Evolutionary conservation across 2,329 filamentous ascomycete genomes (phyloP).

Genomic region (Chrysosporium queenslandicum): DNA sequence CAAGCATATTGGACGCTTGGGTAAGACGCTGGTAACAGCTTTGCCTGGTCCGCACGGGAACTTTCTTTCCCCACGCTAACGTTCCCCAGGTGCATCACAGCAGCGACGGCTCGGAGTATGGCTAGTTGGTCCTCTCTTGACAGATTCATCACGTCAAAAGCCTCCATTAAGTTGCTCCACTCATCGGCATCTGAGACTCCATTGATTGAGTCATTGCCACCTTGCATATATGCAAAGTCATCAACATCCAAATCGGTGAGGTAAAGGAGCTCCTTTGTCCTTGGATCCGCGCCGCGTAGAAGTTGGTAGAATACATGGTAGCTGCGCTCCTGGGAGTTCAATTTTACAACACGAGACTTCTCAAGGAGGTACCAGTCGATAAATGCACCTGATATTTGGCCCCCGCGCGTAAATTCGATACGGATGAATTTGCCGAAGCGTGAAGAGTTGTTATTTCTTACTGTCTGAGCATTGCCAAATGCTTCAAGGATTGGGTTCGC

Average conservation of each 20-base stretch:
- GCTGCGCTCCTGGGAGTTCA: slow-evolving; percentile 81
- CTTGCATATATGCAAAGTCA: slow-evolving; percentile 83
- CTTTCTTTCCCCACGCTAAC: slow-evolving; percentile 84
- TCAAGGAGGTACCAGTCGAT: slow-evolving; percentile 98
- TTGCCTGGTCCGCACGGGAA: slow-evolving; percentile 78
- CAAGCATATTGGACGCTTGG: slow-evolving; percentile 70
- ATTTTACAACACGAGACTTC: slow-evolving; percentile 89
- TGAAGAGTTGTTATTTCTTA: slow-evolving; percentile 96
- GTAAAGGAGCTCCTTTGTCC: slow-evolving; percentile 65
- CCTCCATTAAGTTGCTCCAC: slow-evolving; percentile 82
- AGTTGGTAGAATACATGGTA: slow-evolving; percentile 98
- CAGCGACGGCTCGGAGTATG: slow-evolving; percentile 79
- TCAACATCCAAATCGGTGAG: slow-evolving; percentile 65
- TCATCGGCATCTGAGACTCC: slow-evolving; percentile 86
- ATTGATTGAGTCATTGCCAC: slow-evolving; percentile 81
- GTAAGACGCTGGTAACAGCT: slow-evolving; percentile 64
- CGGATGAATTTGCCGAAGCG: slow-evolving; percentile 98
- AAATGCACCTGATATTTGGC: slow-evolving; percentile 87
- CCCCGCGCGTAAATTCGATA: slow-evolving; percentile 81
- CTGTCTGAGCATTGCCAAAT: slow-evolving; percentile 95
- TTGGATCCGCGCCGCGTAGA: slow-evolving; percentile 66
- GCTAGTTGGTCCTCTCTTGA: slow-evolving; percentile 70
- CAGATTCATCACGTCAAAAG: slow-evolving; percentile 91
- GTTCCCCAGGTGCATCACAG: slow-evolving; percentile 88
- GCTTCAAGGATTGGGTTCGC: slow-evolving; percentile 96